phyloP scores from a whole-genome alignment of 2,329 filamentous ascomycete species.

The Chalara sp. region DNA sequence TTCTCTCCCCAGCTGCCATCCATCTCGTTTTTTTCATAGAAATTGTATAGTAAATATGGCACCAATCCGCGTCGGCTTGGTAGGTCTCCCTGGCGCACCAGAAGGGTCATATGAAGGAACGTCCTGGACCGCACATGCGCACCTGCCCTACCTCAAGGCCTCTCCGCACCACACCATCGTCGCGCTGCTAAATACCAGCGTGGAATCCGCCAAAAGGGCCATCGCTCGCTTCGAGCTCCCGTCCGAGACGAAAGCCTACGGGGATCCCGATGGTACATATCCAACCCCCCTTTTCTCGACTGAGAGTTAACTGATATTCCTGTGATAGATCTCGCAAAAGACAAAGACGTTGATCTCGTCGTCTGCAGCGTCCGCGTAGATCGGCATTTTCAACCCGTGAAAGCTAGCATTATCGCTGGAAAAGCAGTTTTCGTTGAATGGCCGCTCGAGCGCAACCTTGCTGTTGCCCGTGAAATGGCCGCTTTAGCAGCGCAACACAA shows the following conservation, averaged over 20 bases:
- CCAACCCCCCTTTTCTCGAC: neutral
- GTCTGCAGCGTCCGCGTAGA: constrained; percentile 48
- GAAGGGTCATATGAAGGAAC: neutral
- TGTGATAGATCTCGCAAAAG: constrained; percentile 33
- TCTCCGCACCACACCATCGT: constrained; percentile 35
- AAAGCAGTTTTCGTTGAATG: constrained; percentile 52
- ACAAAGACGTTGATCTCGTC: constrained; percentile 46
- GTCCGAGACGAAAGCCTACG: constrained; percentile 35
- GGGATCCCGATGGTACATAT: constrained; percentile 26
- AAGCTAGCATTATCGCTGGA: constrained; percentile 42
- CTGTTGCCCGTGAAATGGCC: constrained; percentile 35
- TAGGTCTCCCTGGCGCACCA: neutral
- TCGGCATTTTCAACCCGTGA: constrained; percentile 45
- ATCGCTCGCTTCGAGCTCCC: constrained; percentile 34
- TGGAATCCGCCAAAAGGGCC: constrained; percentile 34
- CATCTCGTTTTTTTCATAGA: too few species aligned
- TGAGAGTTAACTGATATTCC: neutral
- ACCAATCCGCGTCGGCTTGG: neutral
- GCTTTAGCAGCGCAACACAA: constrained; percentile 28
- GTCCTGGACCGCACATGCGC: constrained; percentile 29
- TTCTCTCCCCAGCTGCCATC: too few species aligned
- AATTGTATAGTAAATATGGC: neutral
- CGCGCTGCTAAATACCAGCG: constrained; percentile 42
- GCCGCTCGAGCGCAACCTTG: constrained; percentile 42
- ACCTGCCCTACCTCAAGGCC: constrained; percentile 27